phyloP scores from a whole-genome alignment of 805 yeast species.

The Lipomyces anomalus region DNA sequence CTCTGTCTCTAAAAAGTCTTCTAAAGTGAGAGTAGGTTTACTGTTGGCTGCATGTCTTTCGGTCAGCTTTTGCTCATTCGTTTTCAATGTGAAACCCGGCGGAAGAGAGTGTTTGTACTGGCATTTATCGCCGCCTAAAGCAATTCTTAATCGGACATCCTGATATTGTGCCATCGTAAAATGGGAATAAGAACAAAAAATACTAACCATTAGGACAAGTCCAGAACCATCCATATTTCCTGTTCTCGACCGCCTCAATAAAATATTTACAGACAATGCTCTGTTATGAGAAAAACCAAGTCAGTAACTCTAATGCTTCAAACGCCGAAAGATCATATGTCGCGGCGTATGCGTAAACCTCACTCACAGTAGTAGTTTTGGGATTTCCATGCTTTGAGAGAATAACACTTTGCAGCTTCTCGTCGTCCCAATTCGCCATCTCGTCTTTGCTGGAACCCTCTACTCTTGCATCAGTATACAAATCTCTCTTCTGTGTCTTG shows the following conservation, averaged over 20 bases:
- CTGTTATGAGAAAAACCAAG: not conserved
- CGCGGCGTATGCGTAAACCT: no score
- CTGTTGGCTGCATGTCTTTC: conserved; percentile 79
- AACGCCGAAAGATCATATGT: no score
- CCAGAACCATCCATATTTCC: conserved; percentile 99
- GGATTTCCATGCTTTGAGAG: conserved; percentile 91
- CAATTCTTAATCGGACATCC: no score
- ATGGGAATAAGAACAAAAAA: no score
- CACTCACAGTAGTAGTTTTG: conserved; percentile 64
- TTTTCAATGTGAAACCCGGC: conserved; percentile 92
- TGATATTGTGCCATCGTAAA: no score
- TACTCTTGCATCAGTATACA: conserved; percentile 81
- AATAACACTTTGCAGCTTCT: conserved; percentile 79
- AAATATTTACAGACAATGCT: conserved; percentile 91
- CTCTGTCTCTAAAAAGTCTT: conserved; percentile 92
- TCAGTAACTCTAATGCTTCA: no score
- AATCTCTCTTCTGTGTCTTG: conserved; percentile 82
- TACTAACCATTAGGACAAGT: conserved; percentile 91
- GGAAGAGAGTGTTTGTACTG: conserved; percentile 94
- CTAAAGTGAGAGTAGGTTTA: conserved; percentile 87
- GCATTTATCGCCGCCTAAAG: conserved; percentile 87
- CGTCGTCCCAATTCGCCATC: conserved; percentile 97
- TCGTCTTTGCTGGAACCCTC: conserved; percentile 52
- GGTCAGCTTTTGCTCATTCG: conserved; percentile 88
- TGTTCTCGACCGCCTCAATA: conserved; percentile 94